phyloP scores from a whole-genome alignment of 768 basidiomycete species.

The Lactifluus echinatus region DNA sequence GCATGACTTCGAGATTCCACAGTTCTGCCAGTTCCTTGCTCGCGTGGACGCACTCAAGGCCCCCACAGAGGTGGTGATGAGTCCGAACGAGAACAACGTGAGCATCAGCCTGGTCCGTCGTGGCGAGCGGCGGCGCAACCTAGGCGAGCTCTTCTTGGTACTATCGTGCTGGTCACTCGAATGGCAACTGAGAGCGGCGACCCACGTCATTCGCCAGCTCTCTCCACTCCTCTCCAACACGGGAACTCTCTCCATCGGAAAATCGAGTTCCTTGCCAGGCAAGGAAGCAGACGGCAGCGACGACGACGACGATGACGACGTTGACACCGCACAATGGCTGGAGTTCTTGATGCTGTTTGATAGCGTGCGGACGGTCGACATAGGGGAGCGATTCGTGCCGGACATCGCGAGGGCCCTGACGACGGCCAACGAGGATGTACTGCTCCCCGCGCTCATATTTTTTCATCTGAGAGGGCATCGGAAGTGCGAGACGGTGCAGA shows the following conservation, averaged over 20 bases:
- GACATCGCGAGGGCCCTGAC: neutral
- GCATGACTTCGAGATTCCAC: neutral
- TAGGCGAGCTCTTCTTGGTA: neutral
- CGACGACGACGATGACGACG: neutral
- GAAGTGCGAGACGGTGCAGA: neutral
- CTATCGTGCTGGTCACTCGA: neutral
- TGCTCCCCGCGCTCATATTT: neutral
- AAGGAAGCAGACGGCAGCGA: too few species aligned
- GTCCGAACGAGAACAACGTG: neutral
- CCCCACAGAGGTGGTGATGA: neutral
- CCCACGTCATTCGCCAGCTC: neutral
- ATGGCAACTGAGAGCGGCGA: neutral
- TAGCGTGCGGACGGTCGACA: neutral
- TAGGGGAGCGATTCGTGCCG: neutral
- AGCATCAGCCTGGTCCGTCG: neutral
- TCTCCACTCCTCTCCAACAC: neutral
- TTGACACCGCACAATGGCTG: neutral
- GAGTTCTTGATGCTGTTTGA: neutral
- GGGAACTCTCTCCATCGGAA: neutral
- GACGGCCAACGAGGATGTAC: neutral
- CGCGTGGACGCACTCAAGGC: neutral
- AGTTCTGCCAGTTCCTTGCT: neutral
- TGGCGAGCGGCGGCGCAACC: neutral
- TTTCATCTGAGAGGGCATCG: neutral
- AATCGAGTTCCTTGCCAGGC: too few species aligned